Evolutionary conservation across 2,329 filamentous ascomycete species (phyloP).

Genomic region (Tolypocladium cylindrosporum): DNA sequence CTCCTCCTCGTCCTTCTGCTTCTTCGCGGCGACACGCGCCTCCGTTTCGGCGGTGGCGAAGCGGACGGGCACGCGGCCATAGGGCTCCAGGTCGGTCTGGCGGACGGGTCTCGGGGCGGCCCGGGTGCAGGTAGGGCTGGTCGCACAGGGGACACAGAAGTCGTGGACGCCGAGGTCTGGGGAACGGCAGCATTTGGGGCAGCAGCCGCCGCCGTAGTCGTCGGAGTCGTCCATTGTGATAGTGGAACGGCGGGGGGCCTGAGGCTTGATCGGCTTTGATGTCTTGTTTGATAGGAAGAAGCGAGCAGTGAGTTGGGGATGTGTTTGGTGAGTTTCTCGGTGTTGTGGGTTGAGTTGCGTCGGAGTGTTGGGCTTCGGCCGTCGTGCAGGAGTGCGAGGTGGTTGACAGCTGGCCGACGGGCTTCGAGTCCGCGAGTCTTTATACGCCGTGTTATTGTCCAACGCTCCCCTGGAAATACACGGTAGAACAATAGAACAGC

Average conservation of each 20-base stretch:
- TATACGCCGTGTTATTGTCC: not conserved
- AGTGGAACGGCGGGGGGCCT: not conserved
- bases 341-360: not conserved
- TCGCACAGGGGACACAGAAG: slow-evolving; percentile 18
- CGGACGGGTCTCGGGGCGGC: not conserved
- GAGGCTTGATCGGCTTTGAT: not conserved
- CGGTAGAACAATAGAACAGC: not conserved
- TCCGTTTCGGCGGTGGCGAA: not conserved
- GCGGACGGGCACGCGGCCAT: not conserved
- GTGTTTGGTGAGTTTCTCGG: not conserved
- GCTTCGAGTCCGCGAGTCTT: not conserved
- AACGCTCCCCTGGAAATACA: not conserved
- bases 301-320: not conserved
- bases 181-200: slow-evolving; percentile 20
- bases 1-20: not conserved
- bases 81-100: not conserved
- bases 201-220: slow-evolving; percentile 11
- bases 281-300: not conserved
- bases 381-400: not conserved
- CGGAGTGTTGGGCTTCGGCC: not conserved
- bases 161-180: slow-evolving; percentile 21
- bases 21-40: not conserved
- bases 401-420: not conserved
- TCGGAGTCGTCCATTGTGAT: not conserved
- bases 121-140: slow-evolving; percentile 12